These are phyloP conservation scores for Wickerhamomyces queroliae DNA, from an alignment of 805 yeast species.

Conservation along the genomic window DNA sequence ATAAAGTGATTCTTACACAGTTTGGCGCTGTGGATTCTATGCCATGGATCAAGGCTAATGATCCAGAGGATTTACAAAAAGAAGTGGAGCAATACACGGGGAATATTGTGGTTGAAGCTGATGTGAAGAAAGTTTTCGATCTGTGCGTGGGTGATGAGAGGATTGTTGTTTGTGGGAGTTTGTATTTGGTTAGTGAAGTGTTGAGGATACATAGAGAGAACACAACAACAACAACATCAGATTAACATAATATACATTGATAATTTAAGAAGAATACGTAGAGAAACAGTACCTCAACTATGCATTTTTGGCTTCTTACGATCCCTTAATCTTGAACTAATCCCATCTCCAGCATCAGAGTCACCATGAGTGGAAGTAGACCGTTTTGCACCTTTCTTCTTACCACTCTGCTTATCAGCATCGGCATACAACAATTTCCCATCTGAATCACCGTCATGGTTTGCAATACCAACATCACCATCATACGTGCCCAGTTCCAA, in stretches of 20 bases:
- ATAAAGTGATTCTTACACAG: constrained; percentile 52
- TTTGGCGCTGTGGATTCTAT: constrained; percentile 76
- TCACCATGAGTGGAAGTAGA: neutral
- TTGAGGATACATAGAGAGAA: constrained; percentile 29
- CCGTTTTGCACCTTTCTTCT: neutral
- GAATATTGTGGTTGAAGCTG: constrained; percentile 21
- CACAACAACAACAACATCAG: too few relatives aligned
- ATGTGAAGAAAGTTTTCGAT: constrained; percentile 23
- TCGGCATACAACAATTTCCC: neutral
- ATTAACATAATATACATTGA: too few relatives aligned
- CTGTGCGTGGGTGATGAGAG: constrained; percentile 13
- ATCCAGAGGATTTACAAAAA: constrained; percentile 19
- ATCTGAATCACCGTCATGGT: neutral
- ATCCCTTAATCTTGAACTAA: neutral
- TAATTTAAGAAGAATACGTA: too few relatives aligned
- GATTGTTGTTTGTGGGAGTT: constrained; percentile 62
- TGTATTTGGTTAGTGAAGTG: constrained; percentile 60
- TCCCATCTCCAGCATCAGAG: neutral
- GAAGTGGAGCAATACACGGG: constrained; percentile 21
- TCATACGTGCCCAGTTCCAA: neutral
- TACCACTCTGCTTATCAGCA: neutral
- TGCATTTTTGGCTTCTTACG: neutral
- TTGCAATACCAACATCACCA: neutral
- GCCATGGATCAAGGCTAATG: constrained; percentile 81
- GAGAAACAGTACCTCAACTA: neutral